These are phyloP conservation scores for Crithidia sp. DNA, from an alignment of 208 protist genomes.

Conservation along the genomic window DNA sequence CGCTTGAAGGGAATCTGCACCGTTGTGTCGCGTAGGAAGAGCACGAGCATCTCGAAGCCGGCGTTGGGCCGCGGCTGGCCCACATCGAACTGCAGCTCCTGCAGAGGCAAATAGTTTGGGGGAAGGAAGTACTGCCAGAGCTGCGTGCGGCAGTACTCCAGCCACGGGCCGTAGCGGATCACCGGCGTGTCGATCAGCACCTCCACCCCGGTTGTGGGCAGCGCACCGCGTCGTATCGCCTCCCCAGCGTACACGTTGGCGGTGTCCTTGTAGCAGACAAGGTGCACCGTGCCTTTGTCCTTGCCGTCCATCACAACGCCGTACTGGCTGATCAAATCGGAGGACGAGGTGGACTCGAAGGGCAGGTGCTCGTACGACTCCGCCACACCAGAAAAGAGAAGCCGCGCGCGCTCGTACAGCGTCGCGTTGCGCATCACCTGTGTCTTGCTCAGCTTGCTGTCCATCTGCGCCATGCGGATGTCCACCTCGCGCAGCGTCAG, in stretches of 20 bases:
- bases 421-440: constrained; percentile 55
- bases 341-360: constrained; percentile 36
- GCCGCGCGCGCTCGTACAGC: constrained; percentile 60
- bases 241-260: constrained; percentile 88
- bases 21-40: constrained; percentile 73
- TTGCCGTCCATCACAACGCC: constrained; percentile 77
- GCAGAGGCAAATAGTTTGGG: constrained; percentile 70
- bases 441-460: constrained; percentile 56
- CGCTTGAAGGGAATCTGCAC: constrained; percentile 86
- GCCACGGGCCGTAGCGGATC: constrained; percentile 83
- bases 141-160: constrained; percentile 81
- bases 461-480: constrained; percentile 72
- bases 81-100: constrained; percentile 66
- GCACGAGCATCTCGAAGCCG: constrained; percentile 80
- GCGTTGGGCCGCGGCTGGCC: constrained; percentile 72
- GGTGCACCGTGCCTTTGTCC: constrained; percentile 66
- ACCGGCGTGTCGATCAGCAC: constrained; percentile 74
- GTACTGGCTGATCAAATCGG: constrained; percentile 77
- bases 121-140: constrained; percentile 84
- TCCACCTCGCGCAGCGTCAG: constrained; percentile 77
- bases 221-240: constrained; percentile 41
- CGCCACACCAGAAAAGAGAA: constrained; percentile 52
- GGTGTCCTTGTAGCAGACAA: constrained; percentile 81
- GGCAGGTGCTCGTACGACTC: constrained; percentile 27
- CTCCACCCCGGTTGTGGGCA: constrained; percentile 79